These are phyloP conservation scores for Phytophthora kernoviae DNA, from an alignment of 352 stramenopile species.

Conservation along the genomic window DNA sequence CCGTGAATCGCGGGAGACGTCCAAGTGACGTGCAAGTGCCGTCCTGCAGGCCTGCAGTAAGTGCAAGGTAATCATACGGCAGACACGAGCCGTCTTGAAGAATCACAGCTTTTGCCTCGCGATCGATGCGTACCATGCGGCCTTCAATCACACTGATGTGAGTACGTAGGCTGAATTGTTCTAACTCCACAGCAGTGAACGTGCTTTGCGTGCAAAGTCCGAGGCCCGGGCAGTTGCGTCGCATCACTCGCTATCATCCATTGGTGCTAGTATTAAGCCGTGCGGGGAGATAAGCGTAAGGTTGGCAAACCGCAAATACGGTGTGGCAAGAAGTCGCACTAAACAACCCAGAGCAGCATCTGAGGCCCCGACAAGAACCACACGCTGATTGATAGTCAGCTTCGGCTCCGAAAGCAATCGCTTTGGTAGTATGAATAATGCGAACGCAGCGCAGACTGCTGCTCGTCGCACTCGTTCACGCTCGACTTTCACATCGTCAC, in stretches of 20 bases:
- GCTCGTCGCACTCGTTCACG: constrained; percentile 27
- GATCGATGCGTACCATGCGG: constrained; percentile 74
- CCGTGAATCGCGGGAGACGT: constrained; percentile 42
- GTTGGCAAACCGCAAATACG: constrained; percentile 88
- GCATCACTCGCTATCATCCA: constrained; percentile 16
- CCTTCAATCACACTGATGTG: constrained; percentile 69
- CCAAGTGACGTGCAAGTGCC: constrained; percentile 52
- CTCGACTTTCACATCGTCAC: constrained; percentile 57
- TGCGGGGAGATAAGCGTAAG: constrained; percentile 84
- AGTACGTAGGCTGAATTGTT: constrained; percentile 63
- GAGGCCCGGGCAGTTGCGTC: constrained; percentile 2
- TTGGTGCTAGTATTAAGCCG: constrained; percentile 54
- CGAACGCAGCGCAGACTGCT: constrained; percentile 38
- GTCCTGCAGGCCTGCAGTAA: constrained; percentile 79
- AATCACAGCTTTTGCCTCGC: constrained; percentile 64
- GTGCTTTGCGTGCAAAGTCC: constrained; percentile 63
- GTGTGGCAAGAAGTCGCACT: constrained; percentile 70
- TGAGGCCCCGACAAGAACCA: constrained; percentile 88
- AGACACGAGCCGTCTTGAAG: constrained; percentile 84
- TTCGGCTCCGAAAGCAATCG: constrained; percentile 88
- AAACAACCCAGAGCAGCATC: constrained; percentile 83
- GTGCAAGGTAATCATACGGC: constrained; percentile 84
- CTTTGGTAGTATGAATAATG: constrained; percentile 89
- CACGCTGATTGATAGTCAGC: constrained; percentile 75
- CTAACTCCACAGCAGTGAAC: constrained; percentile 45